These are phyloP conservation scores for Aspergillus funiculosus DNA, from an alignment of 495 filamentous ascomycete genomes.

Conservation along the genomic window DNA sequence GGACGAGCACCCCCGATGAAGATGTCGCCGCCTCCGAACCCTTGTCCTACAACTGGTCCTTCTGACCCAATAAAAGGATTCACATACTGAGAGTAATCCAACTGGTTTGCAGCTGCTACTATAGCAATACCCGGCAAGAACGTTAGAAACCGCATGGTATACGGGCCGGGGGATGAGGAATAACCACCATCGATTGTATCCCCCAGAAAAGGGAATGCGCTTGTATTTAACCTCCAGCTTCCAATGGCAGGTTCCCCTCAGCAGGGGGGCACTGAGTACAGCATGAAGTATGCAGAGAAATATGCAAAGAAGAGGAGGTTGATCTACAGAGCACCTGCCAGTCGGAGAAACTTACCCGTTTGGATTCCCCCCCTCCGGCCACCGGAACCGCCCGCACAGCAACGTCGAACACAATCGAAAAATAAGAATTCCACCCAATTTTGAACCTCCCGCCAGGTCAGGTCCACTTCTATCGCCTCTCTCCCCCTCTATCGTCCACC, in stretches of 20 bases:
- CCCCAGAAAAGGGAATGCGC: not conserved
- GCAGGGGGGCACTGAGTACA: not conserved
- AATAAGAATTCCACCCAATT: constrained; percentile 36
- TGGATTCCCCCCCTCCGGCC: constrained; percentile 14
- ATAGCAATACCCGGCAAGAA: not conserved
- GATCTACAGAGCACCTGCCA: constrained; percentile 10
- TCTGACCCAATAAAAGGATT: constrained; percentile 37
- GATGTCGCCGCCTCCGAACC: constrained; percentile 54
- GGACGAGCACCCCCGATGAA: constrained; percentile 61
- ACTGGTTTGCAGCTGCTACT: constrained; percentile 5
- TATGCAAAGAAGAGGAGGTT: constrained; percentile 2
- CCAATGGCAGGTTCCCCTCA: not conserved
- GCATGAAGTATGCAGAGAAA: not conserved
- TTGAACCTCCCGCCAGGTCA: constrained; percentile 14
- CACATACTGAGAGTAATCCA: constrained; percentile 45
- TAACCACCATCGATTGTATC: not conserved
- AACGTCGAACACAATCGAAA: constrained; percentile 43
- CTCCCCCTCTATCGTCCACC: not conserved
- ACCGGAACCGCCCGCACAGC: constrained; percentile 21
- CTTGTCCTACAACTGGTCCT: constrained; percentile 28
- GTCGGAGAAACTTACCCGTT: constrained; percentile 26
- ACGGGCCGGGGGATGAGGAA: not conserved
- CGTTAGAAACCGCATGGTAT: constrained; percentile 4
- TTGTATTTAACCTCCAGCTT: not conserved
- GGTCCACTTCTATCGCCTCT: constrained; percentile 1